phyloP scores from a whole-genome alignment of 768 basidiomycete genomes.

The Symmetrospora coprosmae region DNA sequence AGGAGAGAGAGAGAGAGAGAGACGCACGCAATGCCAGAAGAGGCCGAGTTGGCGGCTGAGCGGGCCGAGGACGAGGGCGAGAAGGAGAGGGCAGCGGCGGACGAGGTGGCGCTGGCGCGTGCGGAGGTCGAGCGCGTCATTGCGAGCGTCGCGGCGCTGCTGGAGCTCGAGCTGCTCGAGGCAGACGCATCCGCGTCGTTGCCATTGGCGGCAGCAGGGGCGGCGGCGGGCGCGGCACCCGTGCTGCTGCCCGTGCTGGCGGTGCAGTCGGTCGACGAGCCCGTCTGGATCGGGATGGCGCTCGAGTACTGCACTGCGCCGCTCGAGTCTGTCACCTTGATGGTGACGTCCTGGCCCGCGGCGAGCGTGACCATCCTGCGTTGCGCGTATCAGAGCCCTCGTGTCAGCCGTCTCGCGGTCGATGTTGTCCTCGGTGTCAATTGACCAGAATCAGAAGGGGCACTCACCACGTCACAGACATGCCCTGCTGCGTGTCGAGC shows the following conservation, averaged over 20 bases:
- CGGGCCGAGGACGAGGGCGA: not conserved
- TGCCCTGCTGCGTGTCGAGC: constrained; percentile 1
- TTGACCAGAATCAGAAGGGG: not conserved
- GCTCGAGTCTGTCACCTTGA: constrained; percentile 32
- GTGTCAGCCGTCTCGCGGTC: no score
- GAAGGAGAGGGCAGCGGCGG: not conserved
- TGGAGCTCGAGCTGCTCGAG: constrained; percentile 5
- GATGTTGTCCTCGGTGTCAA: no score
- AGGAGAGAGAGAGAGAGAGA: no score
- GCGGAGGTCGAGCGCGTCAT: not conserved
- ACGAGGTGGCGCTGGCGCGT: not conserved
- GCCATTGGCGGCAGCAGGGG: constrained; percentile 15
- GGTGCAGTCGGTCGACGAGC: constrained; percentile 30
- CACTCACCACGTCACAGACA: constrained; percentile 7
- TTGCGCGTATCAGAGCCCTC: no score
- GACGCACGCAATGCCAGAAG: no score
- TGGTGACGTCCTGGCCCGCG: constrained; percentile 16
- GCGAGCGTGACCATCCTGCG: constrained; percentile 11
- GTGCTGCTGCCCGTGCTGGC: constrained; percentile 23
- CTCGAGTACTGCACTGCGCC: constrained; percentile 33
- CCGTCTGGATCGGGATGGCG: constrained; percentile 30
- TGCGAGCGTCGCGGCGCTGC: no score
- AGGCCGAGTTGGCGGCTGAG: not conserved
- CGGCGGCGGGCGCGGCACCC: constrained; percentile 18
- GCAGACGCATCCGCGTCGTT: not conserved